Evolutionary conservation across 164 flowering plant genomes (phyloP).

Genomic region (Nymphaea thermarum): DNA sequence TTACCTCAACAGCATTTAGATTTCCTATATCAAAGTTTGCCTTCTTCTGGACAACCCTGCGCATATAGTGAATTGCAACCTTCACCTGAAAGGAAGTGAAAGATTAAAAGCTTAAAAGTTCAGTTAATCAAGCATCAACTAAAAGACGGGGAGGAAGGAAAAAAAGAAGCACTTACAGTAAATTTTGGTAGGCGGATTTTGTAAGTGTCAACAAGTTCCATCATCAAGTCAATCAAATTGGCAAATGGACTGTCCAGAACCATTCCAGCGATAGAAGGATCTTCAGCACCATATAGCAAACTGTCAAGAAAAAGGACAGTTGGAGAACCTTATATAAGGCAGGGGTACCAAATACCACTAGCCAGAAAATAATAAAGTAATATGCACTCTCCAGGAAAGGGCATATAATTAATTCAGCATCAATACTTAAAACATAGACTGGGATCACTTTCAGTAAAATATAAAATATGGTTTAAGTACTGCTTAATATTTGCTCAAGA

Average conservation of each 20-base stretch:
- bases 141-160: background rate
- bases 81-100: slow-evolving; percentile 44
- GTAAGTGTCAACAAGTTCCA: slow-evolving; percentile 94
- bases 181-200: slow-evolving; percentile 83
- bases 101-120: too few relatives aligned
- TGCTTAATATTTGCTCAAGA: too few relatives aligned
- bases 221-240: slow-evolving; percentile 90
- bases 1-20: slow-evolving; percentile 77
- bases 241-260: slow-evolving; percentile 98
- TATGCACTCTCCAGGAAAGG: background rate
- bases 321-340: too few relatives aligned
- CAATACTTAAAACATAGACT: too few relatives aligned
- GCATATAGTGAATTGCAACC: slow-evolving; percentile 87
- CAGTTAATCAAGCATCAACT: too few relatives aligned
- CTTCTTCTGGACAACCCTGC: slow-evolving; percentile 66
- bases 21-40: slow-evolving; percentile 92
- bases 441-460: too few relatives aligned
- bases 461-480: too few relatives aligned
- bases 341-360: background rate
- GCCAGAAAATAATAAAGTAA: background rate
- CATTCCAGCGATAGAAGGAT: slow-evolving; percentile 98
- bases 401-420: background rate
- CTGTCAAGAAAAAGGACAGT: slow-evolving; percentile 23
- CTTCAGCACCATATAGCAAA: slow-evolving; percentile 97
- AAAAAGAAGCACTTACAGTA: slow-evolving; percentile 44